Percentiles rank a stretch among this genome's conserved stretches.
These are phyloP conservation scores for Fusarium tanahbumbuense DNA, from an alignment of 2,329 filamentous ascomycete species.

Conservation along the genomic window DNA sequence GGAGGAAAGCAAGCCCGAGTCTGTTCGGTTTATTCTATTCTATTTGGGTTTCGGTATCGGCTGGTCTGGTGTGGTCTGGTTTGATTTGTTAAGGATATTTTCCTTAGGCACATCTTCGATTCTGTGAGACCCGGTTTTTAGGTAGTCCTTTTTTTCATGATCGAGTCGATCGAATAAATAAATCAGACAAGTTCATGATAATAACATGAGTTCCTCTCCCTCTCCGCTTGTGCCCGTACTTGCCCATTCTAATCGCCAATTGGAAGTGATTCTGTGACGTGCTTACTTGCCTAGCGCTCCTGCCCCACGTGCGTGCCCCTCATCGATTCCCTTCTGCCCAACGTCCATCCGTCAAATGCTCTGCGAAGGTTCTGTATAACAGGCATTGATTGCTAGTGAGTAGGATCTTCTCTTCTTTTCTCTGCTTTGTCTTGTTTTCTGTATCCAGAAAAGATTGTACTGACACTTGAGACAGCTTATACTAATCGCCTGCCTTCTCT, in stretches of 20 bases:
- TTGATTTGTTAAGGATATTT: constrained; percentile 23
- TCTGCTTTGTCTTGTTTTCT: background rate
- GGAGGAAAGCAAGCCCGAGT: constrained; percentile 12
- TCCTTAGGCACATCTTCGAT: constrained; percentile 32
- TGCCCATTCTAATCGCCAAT: constrained; percentile 20
- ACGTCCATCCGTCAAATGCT: constrained; percentile 24
- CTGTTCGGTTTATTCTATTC: constrained; percentile 27
- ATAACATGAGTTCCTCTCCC: constrained; percentile 24
- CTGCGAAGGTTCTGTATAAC: constrained; percentile 8
- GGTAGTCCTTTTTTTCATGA: constrained; percentile 37
- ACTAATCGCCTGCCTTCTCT: background rate
- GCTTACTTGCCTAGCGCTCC: constrained; percentile 41
- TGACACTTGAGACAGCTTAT: constrained; percentile 6
- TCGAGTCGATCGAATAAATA: constrained; percentile 28
- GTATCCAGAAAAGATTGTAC: background rate
- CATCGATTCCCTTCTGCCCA: constrained; percentile 26
- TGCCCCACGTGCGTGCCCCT: constrained; percentile 44
- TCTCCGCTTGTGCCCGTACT: constrained; percentile 9
- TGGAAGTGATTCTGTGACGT: constrained; percentile 34
- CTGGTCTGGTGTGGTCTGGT: constrained; percentile 8
- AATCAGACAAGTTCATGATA: constrained; percentile 41
- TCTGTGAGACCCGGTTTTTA: constrained; percentile 37
- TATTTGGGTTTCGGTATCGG: constrained; percentile 11
- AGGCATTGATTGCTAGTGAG: constrained; percentile 11
- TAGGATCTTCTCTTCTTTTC: background rate